Evolutionary conservation across 768 basidiomycete genomes (phyloP).

Genomic region (Lepiota brunneoincarnata): DNA sequence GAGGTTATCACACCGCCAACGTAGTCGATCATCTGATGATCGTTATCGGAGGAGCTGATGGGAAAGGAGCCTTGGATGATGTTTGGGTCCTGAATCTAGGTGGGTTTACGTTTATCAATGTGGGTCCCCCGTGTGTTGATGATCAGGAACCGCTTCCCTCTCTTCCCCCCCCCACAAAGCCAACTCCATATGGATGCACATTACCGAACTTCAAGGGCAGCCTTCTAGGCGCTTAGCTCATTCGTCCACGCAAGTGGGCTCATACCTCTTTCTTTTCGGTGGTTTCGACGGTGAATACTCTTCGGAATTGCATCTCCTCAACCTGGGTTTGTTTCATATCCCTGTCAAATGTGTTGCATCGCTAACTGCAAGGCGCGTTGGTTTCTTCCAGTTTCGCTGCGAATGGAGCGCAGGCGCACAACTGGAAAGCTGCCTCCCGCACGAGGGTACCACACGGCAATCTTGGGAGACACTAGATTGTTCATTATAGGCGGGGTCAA

Average conservation of each 20-base stretch:
- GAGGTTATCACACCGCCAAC: conserved; percentile 92
- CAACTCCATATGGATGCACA: not conserved
- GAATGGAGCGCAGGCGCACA: conserved; percentile 69
- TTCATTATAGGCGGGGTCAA: conserved; percentile 90
- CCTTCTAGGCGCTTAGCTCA: conserved; percentile 69
- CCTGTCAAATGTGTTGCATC: not conserved
- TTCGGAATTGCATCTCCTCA: conserved; percentile 76
- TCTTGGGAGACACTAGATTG: conserved; percentile 79
- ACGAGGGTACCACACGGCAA: conserved; percentile 85
- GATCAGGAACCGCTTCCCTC: no score
- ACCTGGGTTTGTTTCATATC: conserved; percentile 58
- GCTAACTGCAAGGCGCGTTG: not conserved
- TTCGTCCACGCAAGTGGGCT: conserved; percentile 85
- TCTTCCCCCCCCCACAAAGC: no score
- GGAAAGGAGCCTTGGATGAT: conserved; percentile 82
- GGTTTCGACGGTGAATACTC: conserved; percentile 84
- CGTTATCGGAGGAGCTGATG: conserved; percentile 88
- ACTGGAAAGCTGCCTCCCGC: conserved; percentile 66
- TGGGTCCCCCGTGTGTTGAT: not conserved
- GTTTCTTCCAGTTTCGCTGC: conserved; percentile 63
- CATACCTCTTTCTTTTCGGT: conserved; percentile 85
- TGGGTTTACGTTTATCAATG: conserved; percentile 35
- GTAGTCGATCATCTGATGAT: conserved; percentile 83
- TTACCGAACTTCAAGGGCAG: conserved; percentile 12
- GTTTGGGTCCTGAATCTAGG: conserved; percentile 85